These are phyloP conservation scores for Penicillium fuscoglaucum DNA, from an alignment of 2,329 filamentous ascomycete genomes.

Conservation along the genomic window DNA sequence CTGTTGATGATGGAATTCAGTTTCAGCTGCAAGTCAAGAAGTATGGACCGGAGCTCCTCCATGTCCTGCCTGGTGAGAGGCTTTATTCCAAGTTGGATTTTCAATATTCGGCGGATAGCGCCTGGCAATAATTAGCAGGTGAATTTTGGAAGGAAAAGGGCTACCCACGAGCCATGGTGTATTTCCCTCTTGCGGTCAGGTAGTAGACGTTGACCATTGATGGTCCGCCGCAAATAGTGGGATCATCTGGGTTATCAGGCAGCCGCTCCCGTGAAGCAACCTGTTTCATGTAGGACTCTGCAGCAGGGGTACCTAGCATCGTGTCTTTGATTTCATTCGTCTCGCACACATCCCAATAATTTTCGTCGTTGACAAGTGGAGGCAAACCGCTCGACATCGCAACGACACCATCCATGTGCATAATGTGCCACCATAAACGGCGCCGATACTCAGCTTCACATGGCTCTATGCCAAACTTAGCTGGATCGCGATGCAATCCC, in stretches of 20 bases:
- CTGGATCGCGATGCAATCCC: conserved; percentile 51
- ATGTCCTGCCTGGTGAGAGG: conserved; percentile 46
- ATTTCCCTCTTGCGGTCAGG: conserved; percentile 46
- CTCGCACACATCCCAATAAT: conserved; percentile 50
- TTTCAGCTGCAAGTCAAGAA: conserved; percentile 44
- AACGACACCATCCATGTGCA: conserved; percentile 52
- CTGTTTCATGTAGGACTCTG: conserved; percentile 38
- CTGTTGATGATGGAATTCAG: conserved; percentile 45
- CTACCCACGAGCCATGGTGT: conserved; percentile 47
- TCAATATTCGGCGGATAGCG: conserved; percentile 45
- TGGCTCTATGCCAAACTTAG: conserved; percentile 48
- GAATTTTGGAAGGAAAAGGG: neutral
- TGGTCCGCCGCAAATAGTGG: conserved; percentile 41
- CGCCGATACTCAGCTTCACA: conserved; percentile 49
- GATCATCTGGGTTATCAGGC: conserved; percentile 45
- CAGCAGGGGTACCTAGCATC: conserved; percentile 40
- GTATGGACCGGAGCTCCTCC: conserved; percentile 45
- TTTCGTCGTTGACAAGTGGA: conserved; percentile 49
- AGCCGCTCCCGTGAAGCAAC: conserved; percentile 35
- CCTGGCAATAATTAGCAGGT: conserved; percentile 27
- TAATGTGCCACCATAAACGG: conserved; percentile 52
- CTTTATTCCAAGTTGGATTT: conserved; percentile 48
- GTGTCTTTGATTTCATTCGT: conserved; percentile 51
- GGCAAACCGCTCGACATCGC: conserved; percentile 52
- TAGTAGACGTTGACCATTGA: conserved; percentile 48